These are phyloP conservation scores for Iberis pinnata DNA, from an alignment of 345 rosid genomes.

Conservation along the genomic window DNA sequence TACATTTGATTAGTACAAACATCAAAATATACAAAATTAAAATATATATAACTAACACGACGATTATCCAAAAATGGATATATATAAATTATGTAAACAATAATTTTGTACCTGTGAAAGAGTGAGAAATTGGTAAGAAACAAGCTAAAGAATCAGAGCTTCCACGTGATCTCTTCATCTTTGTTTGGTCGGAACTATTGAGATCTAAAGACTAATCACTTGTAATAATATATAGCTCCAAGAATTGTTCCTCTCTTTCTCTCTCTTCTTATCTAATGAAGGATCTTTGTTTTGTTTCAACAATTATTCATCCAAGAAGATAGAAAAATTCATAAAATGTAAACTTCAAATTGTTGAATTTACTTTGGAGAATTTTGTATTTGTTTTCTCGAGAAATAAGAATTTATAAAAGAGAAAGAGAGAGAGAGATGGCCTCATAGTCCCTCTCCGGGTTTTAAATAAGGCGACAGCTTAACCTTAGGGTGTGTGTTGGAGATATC, in stretches of 20 bases:
- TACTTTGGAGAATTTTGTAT: too few species aligned
- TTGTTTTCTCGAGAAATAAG: not conserved
- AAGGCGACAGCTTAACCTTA: slow-evolving; percentile 30
- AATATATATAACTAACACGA: not conserved
- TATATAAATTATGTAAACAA: not conserved
- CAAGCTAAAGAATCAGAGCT: slow-evolving; percentile 86
- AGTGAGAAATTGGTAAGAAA: slow-evolving; percentile 66
- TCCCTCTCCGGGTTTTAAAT: slow-evolving; percentile 28
- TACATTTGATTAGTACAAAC: too few species aligned
- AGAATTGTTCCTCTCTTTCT: slow-evolving; percentile 13
- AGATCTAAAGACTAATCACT: slow-evolving; percentile 14
- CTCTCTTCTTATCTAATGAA: too few species aligned
- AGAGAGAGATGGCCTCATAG: slow-evolving; percentile 22
- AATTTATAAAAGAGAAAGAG: slow-evolving; percentile 11
- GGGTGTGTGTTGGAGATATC: slow-evolving; percentile 19
- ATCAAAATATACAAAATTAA: not conserved
- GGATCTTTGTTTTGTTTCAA: not conserved
- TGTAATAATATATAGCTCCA: not conserved
- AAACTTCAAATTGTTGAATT: too few species aligned
- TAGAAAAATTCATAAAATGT: too few species aligned
- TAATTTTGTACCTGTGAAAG: slow-evolving; percentile 44
- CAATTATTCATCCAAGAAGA: slow-evolving; percentile 10
- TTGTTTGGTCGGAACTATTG: slow-evolving; percentile 12
- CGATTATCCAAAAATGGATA: not conserved
- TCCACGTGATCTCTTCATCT: slow-evolving; percentile 77